Conservation (phyloP, 106 monocot genomes). For the Dioscorea alata region DNA sequence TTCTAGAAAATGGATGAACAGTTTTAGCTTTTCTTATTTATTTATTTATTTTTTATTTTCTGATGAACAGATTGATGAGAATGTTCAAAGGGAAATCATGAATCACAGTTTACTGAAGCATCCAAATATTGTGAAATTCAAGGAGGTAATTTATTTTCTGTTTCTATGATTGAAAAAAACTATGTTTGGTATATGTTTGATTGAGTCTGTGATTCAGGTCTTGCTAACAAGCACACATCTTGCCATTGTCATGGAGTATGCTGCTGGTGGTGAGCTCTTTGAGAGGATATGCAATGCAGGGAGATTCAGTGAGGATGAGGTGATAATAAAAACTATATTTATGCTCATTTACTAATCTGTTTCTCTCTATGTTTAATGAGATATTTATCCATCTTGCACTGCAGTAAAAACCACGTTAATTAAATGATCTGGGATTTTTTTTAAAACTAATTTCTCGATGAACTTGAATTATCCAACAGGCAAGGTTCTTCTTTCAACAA, state of each 20-base stretch:
- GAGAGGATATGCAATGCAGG: constrained; percentile 78
- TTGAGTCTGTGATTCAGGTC: constrained; percentile 35
- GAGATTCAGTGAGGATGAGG: constrained; percentile 84
- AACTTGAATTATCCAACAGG: constrained; percentile 21
- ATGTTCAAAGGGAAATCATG: constrained; percentile 20
- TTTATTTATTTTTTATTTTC: not conserved
- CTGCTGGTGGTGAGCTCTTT: constrained; percentile 85
- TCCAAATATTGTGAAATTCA: constrained; percentile 14
- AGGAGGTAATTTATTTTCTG: constrained; percentile 1
- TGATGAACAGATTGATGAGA: constrained; percentile 16
- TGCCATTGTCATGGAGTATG: constrained; percentile 88
- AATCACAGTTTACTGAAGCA: constrained; percentile 10
- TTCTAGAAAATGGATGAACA: not conserved
- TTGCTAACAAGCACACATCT: constrained; percentile 71
- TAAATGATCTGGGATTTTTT: not conserved
- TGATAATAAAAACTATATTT: constrained; percentile 5
- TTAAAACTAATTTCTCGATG: not conserved
- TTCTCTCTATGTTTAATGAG: not conserved
- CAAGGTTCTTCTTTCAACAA: constrained; percentile 85
- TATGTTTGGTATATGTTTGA: too few relatives aligned
- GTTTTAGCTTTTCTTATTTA: not conserved
- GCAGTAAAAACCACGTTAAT: not conserved
- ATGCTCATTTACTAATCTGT: not conserved
- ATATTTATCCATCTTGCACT: not conserved
- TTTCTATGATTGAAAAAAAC: not conserved